Evolutionary conservation across 805 yeast genomes (phyloP).

Genomic region (Ogataea corticis): DNA sequence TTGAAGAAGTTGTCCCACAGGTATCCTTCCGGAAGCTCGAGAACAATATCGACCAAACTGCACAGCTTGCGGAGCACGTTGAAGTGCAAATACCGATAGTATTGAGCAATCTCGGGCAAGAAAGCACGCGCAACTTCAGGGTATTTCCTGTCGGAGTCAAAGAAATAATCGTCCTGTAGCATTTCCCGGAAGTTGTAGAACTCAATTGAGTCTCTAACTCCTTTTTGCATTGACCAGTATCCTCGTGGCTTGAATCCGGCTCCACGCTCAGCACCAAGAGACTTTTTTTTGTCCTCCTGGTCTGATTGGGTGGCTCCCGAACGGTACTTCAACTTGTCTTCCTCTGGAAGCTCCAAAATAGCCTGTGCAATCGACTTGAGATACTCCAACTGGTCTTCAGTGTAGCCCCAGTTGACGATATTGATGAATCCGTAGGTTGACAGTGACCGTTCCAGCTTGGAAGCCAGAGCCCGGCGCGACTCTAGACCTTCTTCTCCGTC

Average conservation of each 20-base stretch:
- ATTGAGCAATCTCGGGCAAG: slow-evolving; percentile 39
- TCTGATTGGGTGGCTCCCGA: slow-evolving; percentile 36
- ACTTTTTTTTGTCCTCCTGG: slow-evolving; percentile 28
- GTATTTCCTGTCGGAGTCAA: slow-evolving; percentile 31
- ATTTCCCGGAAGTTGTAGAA: slow-evolving; percentile 44
- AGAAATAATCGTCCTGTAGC: slow-evolving; percentile 35
- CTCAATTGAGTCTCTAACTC: slow-evolving; percentile 43
- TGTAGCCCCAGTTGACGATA: slow-evolving; percentile 42
- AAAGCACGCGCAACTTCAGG: slow-evolving; percentile 42
- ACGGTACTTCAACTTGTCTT: slow-evolving; percentile 36
- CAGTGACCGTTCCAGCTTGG: slow-evolving; percentile 39
- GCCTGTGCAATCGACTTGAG: slow-evolving; percentile 43
- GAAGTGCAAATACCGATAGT: slow-evolving; percentile 39
- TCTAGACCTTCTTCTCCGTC: slow-evolving; percentile 39
- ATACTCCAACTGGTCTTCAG: slow-evolving; percentile 32
- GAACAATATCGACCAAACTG: slow-evolving; percentile 42
- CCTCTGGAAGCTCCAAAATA: slow-evolving; percentile 41
- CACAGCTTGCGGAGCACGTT: slow-evolving; percentile 39
- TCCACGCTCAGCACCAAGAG: slow-evolving; percentile 47
- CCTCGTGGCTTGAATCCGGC: slow-evolving; percentile 48
- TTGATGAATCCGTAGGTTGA: slow-evolving; percentile 46
- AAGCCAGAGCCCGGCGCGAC: slow-evolving; percentile 36
- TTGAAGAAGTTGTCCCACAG: slow-evolving; percentile 39
- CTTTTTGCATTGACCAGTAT: slow-evolving; percentile 47
- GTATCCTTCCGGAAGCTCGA: slow-evolving; percentile 47